These are phyloP conservation scores for Magnusiomyces suaveolens DNA, from an alignment of 1,139 yeast genomes.

Conservation along the genomic window DNA sequence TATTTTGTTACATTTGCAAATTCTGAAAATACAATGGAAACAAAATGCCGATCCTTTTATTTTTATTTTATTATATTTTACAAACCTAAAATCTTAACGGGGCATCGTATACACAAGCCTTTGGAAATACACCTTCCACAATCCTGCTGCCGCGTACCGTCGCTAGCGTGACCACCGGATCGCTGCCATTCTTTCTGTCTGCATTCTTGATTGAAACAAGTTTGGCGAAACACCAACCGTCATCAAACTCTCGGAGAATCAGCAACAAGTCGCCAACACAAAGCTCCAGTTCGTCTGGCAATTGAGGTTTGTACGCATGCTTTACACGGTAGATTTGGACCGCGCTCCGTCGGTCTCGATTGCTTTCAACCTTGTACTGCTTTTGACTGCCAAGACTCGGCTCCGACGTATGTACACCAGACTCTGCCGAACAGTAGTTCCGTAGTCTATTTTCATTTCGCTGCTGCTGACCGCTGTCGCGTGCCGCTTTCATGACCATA, in stretches of 20 bases:
- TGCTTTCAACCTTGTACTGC: neutral
- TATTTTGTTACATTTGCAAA: neutral
- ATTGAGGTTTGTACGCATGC: constrained; percentile 25
- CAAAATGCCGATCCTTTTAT: constrained; percentile 47
- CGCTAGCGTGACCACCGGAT: too few relatives aligned
- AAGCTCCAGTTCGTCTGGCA: constrained; percentile 32
- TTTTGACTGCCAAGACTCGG: too few relatives aligned
- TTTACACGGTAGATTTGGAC: constrained; percentile 22
- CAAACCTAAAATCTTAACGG: constrained; percentile 30
- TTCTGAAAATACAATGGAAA: too few relatives aligned
- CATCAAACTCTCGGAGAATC: constrained; percentile 31
- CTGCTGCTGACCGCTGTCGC: neutral
- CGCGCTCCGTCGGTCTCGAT: neutral
- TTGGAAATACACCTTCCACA: constrained; percentile 28
- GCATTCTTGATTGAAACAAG: constrained; percentile 7
- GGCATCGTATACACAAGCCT: constrained; percentile 20
- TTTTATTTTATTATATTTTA: too few relatives aligned
- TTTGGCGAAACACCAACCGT: constrained; percentile 32
- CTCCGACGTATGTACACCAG: neutral
- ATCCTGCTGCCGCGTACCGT: too few relatives aligned
- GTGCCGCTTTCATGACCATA: neutral
- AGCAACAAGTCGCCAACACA: constrained; percentile 26
- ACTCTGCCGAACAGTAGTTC: neutral
- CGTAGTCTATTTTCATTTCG: neutral
- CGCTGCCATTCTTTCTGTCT: constrained; percentile 2